Conservation (phyloP, 2,329 filamentous ascomycete genomes). For the Exophiala xenobiotica region DNA sequence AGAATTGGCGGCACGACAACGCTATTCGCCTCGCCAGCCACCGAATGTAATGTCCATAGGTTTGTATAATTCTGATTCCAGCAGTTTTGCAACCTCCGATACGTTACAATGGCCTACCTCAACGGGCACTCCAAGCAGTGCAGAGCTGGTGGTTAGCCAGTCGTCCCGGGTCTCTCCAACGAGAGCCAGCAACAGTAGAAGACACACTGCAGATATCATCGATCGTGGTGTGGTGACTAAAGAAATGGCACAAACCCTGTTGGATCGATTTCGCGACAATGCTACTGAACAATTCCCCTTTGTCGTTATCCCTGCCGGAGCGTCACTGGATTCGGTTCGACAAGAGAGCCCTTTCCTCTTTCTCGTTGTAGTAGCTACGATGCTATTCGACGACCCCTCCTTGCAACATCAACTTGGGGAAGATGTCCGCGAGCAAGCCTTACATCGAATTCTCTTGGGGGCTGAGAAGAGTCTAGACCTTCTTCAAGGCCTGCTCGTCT, state of each 20-base stretch:
- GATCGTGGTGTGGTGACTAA: not conserved
- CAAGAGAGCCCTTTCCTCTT: not conserved
- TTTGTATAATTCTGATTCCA: too few relatives aligned
- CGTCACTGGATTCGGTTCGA: not conserved
- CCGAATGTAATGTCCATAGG: too few relatives aligned
- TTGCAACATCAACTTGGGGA: not conserved
- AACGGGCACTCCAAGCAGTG: too few relatives aligned
- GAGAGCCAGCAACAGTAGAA: too few relatives aligned
- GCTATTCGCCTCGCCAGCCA: too few relatives aligned
- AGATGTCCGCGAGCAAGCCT: not conserved
- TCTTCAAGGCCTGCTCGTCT: not conserved
- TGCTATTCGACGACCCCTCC: not conserved
- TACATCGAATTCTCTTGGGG: not conserved
- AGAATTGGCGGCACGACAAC: too few relatives aligned
- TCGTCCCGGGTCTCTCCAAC: too few relatives aligned
- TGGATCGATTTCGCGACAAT: not conserved
- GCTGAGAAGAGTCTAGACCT: not conserved
- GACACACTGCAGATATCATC: not conserved
- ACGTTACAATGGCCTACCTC: too few relatives aligned
- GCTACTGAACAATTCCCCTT: not conserved
- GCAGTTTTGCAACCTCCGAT: too few relatives aligned
- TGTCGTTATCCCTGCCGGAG: not conserved
- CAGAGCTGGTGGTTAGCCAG: too few relatives aligned
- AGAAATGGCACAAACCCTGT: too few relatives aligned
- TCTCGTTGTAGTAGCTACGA: not conserved